These are phyloP conservation scores for Malbranchea cinnamomea DNA, from an alignment of 2,329 filamentous ascomycete species.

Conservation along the genomic window DNA sequence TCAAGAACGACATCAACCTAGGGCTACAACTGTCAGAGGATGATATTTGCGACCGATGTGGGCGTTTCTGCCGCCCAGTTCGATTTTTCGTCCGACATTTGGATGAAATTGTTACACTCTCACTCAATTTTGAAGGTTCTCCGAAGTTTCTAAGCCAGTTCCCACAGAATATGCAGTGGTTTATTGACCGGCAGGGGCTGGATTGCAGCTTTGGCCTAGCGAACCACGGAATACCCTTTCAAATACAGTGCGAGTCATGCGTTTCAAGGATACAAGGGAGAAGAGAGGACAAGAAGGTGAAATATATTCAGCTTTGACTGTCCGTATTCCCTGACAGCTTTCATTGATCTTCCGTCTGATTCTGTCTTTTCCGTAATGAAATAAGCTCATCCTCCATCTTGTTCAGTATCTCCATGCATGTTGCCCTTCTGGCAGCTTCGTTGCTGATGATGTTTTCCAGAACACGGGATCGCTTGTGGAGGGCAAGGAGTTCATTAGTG, in stretches of 20 bases:
- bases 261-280: background rate
- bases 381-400: background rate
- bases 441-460: background rate
- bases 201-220: slow-evolving; percentile 7
- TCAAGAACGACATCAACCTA: slow-evolving; percentile 8
- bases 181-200: slow-evolving; percentile 9
- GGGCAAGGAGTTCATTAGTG: background rate
- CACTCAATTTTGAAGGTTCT: slow-evolving; percentile 5
- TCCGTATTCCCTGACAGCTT: no score
- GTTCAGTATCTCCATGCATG: background rate
- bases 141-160: slow-evolving; percentile 8
- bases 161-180: slow-evolving; percentile 10
- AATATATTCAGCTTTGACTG: no score
- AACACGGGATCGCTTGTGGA: background rate
- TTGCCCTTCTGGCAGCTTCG: background rate
- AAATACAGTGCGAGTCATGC: background rate
- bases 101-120: slow-evolving; percentile 7
- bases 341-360: no score
- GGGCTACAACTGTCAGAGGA: slow-evolving; percentile 7
- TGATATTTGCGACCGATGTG: slow-evolving; percentile 8
- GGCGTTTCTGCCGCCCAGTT: slow-evolving; percentile 8
- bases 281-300: background rate
- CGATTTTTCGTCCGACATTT: slow-evolving; percentile 9
- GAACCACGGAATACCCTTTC: slow-evolving; percentile 2
- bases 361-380: no score